Conservation (phyloP, 2,329 filamentous ascomycete species). For the Teratosphaeriaceae sp. region DNA sequence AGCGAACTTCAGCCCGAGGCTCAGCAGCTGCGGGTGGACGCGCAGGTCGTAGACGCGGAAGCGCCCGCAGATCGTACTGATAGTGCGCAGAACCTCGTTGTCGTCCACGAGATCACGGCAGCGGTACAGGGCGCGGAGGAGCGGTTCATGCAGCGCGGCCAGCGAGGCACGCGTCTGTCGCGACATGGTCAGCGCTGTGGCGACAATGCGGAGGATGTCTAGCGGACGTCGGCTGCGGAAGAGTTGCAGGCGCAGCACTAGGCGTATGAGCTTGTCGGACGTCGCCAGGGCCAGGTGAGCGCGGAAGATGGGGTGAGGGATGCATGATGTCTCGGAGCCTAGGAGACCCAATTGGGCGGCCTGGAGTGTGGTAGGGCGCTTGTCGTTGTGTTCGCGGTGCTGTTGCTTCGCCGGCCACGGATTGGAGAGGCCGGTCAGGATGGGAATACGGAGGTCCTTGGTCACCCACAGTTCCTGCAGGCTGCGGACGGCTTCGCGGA, state of each 20-base stretch:
- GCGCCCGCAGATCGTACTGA: slow-evolving; percentile 23
- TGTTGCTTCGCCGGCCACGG: slow-evolving; percentile 15
- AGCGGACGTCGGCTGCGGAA: slow-evolving; percentile 21
- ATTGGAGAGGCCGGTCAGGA: slow-evolving; percentile 21
- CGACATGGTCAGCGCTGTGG: slow-evolving; percentile 21
- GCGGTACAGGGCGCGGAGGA: slow-evolving; percentile 29
- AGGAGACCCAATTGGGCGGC: slow-evolving; percentile 10
- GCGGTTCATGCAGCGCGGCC: slow-evolving; percentile 16
- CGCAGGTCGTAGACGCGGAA: slow-evolving; percentile 19
- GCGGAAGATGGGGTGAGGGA: slow-evolving; percentile 21
- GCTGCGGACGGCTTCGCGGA: slow-evolving; percentile 9
- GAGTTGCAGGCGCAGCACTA: slow-evolving; percentile 24
- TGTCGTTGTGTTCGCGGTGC: slow-evolving; percentile 3
- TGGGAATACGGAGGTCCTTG: slow-evolving; percentile 16
- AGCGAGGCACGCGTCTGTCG: slow-evolving; percentile 15
- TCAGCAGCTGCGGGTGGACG: slow-evolving; percentile 16
- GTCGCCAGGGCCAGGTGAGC: slow-evolving; percentile 13
- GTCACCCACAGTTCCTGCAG: slow-evolving; percentile 19
- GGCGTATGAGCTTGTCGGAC: slow-evolving; percentile 15
- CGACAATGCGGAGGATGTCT: slow-evolving; percentile 26
- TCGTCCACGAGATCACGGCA: slow-evolving; percentile 25
- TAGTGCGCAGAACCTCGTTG: slow-evolving; percentile 18
- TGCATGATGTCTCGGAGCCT: slow-evolving; percentile 14
- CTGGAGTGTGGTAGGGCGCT: neutral
- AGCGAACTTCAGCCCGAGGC: slow-evolving; percentile 28